Conservation (phyloP, 2,329 filamentous ascomycete genomes). For the Trichoderma sp. region DNA sequence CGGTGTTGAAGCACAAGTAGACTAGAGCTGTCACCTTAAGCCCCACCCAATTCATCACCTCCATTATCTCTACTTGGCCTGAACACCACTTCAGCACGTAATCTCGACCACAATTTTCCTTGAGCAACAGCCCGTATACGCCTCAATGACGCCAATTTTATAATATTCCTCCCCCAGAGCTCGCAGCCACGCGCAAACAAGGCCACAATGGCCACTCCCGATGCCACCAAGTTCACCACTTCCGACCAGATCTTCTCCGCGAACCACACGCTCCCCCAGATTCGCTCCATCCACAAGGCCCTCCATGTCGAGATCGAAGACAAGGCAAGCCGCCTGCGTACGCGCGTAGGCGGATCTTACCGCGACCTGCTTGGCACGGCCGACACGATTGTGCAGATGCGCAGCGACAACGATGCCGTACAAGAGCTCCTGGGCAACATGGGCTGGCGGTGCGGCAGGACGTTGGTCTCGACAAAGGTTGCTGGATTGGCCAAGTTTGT, state of each 20-base stretch:
- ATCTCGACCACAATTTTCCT: neutral
- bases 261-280: conserved; percentile 61
- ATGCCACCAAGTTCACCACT: conserved; percentile 51
- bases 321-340: conserved; percentile 62
- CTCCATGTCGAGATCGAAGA: conserved; percentile 63
- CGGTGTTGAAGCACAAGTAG: neutral
- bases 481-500: conserved; percentile 55
- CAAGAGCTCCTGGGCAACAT: conserved; percentile 72
- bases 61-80: neutral
- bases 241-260: conserved; percentile 58
- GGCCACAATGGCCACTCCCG: conserved; percentile 46
- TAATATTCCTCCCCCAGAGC: neutral
- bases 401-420: conserved; percentile 71
- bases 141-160: conserved; percentile 12
- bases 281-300: conserved; percentile 62
- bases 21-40: conserved; percentile 2
- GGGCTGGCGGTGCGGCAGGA: conserved; percentile 74
- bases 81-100: neutral
- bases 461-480: conserved; percentile 67
- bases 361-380: conserved; percentile 89
- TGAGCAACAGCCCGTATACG: neutral
- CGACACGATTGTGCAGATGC: conserved; percentile 92
- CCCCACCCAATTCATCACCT: conserved; percentile 11
- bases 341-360: conserved; percentile 69
- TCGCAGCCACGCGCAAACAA: conserved; percentile 11